phyloP scores from a whole-genome alignment of 306 rosid species.

The Macrotyloma uniflorum region DNA sequence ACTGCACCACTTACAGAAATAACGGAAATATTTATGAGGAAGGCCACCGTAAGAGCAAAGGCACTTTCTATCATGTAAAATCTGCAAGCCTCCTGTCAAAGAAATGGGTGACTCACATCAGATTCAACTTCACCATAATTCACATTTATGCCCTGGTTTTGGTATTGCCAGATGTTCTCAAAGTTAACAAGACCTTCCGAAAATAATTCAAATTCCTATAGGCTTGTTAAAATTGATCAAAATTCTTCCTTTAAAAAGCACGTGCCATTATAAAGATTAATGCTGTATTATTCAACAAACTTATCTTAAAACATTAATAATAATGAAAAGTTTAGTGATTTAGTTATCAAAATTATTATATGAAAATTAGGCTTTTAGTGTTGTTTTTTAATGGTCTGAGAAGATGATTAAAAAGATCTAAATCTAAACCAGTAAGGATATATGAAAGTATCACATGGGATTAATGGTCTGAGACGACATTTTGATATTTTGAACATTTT shows the following conservation, averaged over 20 bases:
- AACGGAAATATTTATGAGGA: constrained; percentile 72
- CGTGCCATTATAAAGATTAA: not conserved
- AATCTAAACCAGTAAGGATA: too few relatives aligned
- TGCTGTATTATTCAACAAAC: not conserved
- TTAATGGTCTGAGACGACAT: too few relatives aligned
- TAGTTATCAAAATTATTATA: too few relatives aligned
- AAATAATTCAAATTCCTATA: not conserved
- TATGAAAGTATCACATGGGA: too few relatives aligned
- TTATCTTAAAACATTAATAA: constrained; percentile 1
- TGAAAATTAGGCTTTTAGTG: not conserved
- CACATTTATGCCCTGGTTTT: not conserved
- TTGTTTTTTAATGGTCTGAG: not conserved
- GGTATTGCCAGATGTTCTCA: not conserved
- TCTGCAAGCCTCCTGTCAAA: constrained; percentile 79
- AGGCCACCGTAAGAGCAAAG: constrained; percentile 82
- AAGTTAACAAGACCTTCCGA: not conserved
- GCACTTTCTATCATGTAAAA: constrained; percentile 83
- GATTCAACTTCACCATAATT: not conserved
- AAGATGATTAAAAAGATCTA: too few relatives aligned
- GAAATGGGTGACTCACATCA: not conserved
- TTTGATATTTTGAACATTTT: not conserved
- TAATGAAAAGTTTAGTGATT: not conserved
- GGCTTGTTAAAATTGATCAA: too few relatives aligned
- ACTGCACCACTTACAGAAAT: constrained; percentile 87
- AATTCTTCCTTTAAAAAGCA: not conserved